phyloP scores from a whole-genome alignment of 164 flowering plant species.

The Chloranthus sessilifolius region DNA sequence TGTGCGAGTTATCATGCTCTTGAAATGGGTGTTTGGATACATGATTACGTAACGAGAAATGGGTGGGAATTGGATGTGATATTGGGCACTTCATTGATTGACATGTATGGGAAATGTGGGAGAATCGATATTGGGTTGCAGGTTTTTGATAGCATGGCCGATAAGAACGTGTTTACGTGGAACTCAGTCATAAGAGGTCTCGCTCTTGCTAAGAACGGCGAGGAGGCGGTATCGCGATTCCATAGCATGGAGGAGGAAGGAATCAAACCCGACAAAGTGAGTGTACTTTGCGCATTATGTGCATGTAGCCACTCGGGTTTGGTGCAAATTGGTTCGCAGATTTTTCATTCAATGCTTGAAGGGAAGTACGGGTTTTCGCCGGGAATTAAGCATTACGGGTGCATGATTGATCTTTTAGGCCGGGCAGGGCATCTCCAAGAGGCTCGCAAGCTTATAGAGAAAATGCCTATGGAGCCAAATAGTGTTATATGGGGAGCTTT shows the following conservation, averaged over 20 bases:
- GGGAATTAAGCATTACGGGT: conserved; percentile 38
- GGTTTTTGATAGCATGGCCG: conserved; percentile 38
- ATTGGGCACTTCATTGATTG: conserved; percentile 57
- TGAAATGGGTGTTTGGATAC: conserved; percentile 56
- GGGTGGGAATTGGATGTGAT: conserved; percentile 58
- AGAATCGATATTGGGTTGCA: conserved; percentile 32
- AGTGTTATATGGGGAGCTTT: conserved; percentile 52
- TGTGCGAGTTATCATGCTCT: conserved; percentile 47
- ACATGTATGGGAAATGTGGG: conserved; percentile 66
- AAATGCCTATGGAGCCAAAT: conserved; percentile 47
- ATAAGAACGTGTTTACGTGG: conserved; percentile 49
- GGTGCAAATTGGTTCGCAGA: conserved; percentile 29
- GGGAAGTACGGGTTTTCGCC: conserved; percentile 42
- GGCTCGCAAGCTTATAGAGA: conserved; percentile 29
- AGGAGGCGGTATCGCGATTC: conserved; percentile 39
- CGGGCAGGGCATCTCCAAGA: conserved; percentile 39
- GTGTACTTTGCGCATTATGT: conserved; percentile 30
- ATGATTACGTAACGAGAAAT: conserved; percentile 32
- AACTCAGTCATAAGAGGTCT: conserved; percentile 51
- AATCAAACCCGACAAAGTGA: conserved; percentile 35
- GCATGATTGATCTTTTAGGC: conserved; percentile 43
- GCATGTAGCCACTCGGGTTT: conserved; percentile 52
- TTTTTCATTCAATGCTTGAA: conserved; percentile 28
- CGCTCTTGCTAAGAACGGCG: conserved; percentile 39
- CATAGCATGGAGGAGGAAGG: conserved; percentile 38